Evolutionary conservation across 352 stramenopile genomes (phyloP).

Genomic region (Phytopythium aichiense): DNA sequence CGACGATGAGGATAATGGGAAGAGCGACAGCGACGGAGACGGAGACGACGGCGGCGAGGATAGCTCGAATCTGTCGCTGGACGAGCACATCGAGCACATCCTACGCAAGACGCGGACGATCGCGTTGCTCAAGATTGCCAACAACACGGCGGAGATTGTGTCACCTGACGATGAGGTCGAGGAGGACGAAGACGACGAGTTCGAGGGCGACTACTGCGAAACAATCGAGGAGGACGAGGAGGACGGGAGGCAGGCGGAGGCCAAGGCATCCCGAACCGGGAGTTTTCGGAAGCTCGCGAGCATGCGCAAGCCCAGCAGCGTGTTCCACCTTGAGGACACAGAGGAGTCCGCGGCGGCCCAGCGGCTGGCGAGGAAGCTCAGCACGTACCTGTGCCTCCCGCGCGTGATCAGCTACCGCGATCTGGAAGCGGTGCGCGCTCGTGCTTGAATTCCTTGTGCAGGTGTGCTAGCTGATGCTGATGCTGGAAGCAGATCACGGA

Average conservation of each 20-base stretch:
- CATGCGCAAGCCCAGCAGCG: slow-evolving; percentile 17
- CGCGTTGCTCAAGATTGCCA: slow-evolving; percentile 67
- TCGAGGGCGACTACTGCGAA: slow-evolving; percentile 18
- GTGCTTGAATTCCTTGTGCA: not conserved
- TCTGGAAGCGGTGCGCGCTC: slow-evolving; percentile 41
- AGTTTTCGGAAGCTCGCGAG: slow-evolving; percentile 34
- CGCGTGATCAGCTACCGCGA: slow-evolving; percentile 72
- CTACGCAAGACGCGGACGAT: slow-evolving; percentile 59
- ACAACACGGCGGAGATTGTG: slow-evolving; percentile 62
- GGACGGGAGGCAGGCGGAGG: slow-evolving; percentile 7
- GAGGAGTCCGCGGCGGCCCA: slow-evolving; percentile 35
- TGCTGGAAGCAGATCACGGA: slow-evolving; percentile 52
- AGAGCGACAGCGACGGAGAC: slow-evolving; percentile 8
- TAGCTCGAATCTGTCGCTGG: slow-evolving; percentile 28
- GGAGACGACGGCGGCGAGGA: slow-evolving; percentile 5
- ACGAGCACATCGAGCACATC: slow-evolving; percentile 70
- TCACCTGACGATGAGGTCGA: slow-evolving; percentile 36
- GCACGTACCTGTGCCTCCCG: slow-evolving; percentile 60
- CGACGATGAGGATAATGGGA: slow-evolving; percentile 13
- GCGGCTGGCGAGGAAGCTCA: slow-evolving; percentile 53
- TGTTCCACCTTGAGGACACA: slow-evolving; percentile 9
- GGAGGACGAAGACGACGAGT: slow-evolving; percentile 34
- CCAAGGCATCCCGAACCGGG: slow-evolving; percentile 9
- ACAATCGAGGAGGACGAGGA: slow-evolving; percentile 9
- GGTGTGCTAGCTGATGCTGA: not conserved